Evolutionary conservation across 164 flowering plant species (phyloP), one percentile per base, ranked within the genome.

Genomic region (Pachysandra terminalis): DNA sequence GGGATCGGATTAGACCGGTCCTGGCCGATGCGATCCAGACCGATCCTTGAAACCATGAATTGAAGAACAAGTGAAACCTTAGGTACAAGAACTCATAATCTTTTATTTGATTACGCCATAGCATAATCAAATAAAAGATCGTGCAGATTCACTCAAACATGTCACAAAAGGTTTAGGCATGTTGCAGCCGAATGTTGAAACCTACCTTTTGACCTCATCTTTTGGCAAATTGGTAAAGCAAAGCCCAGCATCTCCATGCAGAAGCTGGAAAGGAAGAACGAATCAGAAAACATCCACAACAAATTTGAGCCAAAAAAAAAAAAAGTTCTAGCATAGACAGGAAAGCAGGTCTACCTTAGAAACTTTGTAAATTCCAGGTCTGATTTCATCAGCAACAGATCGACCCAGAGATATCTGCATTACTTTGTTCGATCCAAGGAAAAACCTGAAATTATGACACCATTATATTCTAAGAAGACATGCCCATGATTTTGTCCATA

Each of bases 341-440:
- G 23, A 70, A 49, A 61, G 24, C 51, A 59, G 19, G 13, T 48
- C 35, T 63, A 83, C 88, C 81, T 79, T 84, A 24, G 94, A 87
- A 67, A 86, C 79, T 74, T 84, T 85, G 70, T 79, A 74, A 61
- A 89, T 56, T 24, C 85, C 84, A 0, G 90, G 81, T 63, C 75
- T 69, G 40, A 81, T 65, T 80, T 87, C 91, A 77, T 87, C 94
- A 73, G 87, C 45, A 70, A 56, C 87, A 71, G 88, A 81, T 16
- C 91, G 83, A 2, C 94, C 94, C 1, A 88, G 69, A 24, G 94
- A 68, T 63, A 87, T 70, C 68, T 89, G 91, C 94, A 89, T 89
- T n/a, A 89, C 91, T 79, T 89, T 89, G 78, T 89, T 89, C 28
- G 91, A 84, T 9, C 94, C 94, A 41, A 89, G 90, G 66, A 89